Base-by-base conservation (phyloP, 2,329 filamentous ascomycete species). In the Penicillium palitans region DNA sequence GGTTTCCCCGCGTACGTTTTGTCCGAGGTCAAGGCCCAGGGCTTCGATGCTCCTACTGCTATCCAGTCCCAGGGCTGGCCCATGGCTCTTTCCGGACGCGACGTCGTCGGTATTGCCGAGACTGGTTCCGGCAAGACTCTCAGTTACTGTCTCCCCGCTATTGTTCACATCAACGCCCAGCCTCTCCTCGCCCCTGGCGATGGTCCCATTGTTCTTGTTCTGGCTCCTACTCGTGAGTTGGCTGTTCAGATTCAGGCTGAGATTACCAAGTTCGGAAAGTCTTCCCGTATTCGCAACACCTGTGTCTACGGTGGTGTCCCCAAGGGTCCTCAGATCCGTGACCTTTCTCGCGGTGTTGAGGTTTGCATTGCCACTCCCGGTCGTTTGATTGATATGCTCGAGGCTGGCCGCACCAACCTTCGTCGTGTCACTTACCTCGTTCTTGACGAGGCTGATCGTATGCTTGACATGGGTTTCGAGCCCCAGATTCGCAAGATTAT, bases 391-490 rank as follows among this genome's bases (percentile, higher is more conserved):
- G 95, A 99, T 72, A 97, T 98, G 91, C 86, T 99, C 33, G 95
- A 98, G 80, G 91, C 91, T 67, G 93, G 93, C 78, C 96, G 96
- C 84, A 99, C 95, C 70, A 98, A 99, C 81, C 87, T 99, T 64
- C 93, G 93, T 67, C 92, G 95, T 77, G 93, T 98, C 62, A 99
- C 95, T 57, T 99, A 99, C 81, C 84, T 99, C 58, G 95, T 98
- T 67, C 92, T 99, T 64, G 95, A 99, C 72, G 95, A 99, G 83
- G 95, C 95, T 76, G 95, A 99, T 81, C 93, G 95, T 74, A 99
- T 99, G 95, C 84, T 99, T 76, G 95, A 99, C 81, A 99, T 99
- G 95, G 95, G 95, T 87, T 98, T 99, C 80, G 95, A 99, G 81
- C 95, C 95, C 67, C 95, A 98, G 78, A 98, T 99, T 72, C 91